These are phyloP conservation scores for Chenopodium album DNA, from an alignment of 148 eudicot species.

Conservation along the genomic window DNA sequence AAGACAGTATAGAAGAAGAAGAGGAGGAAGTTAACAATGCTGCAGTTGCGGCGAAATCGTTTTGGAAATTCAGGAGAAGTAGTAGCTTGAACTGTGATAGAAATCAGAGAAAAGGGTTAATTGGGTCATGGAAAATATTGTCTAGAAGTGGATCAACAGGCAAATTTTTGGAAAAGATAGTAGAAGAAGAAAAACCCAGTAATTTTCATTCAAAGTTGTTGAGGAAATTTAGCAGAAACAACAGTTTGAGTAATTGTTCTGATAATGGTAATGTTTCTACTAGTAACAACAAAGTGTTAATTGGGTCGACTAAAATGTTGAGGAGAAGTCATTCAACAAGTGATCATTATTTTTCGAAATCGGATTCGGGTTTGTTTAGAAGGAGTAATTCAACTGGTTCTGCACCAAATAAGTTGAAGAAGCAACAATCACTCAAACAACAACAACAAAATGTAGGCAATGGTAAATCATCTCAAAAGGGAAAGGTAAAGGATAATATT, in stretches of 20 bases:
- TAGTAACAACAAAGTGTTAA: slow-evolving; percentile 36
- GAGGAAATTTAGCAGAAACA: slow-evolving; percentile 57
- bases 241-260: slow-evolving; percentile 33
- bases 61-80: slow-evolving; percentile 41
- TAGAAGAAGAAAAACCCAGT: slow-evolving; percentile 41
- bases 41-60: slow-evolving; percentile 13
- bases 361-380: slow-evolving; percentile 13
- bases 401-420: slow-evolving; percentile 39
- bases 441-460: neutral
- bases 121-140: slow-evolving; percentile 27
- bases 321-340: slow-evolving; percentile 20
- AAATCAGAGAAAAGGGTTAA: slow-evolving; percentile 29
- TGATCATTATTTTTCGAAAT: slow-evolving; percentile 5
- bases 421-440: slow-evolving; percentile 40
- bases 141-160: slow-evolving; percentile 36
- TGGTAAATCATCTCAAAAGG: slow-evolving; percentile 23
- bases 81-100: slow-evolving; percentile 33
- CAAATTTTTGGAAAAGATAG: slow-evolving; percentile 26
- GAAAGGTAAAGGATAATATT: slow-evolving; percentile 39
- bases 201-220: slow-evolving; percentile 27
- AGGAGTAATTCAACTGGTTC: slow-evolving; percentile 89
- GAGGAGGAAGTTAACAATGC: slow-evolving; percentile 21
- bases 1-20: slow-evolving; percentile 39
- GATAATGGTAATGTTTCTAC: slow-evolving; percentile 17
- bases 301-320: slow-evolving; percentile 26